phyloP scores from a whole-genome alignment of 176 grass and related monocot genomes.

The Olyra latifolia region DNA sequence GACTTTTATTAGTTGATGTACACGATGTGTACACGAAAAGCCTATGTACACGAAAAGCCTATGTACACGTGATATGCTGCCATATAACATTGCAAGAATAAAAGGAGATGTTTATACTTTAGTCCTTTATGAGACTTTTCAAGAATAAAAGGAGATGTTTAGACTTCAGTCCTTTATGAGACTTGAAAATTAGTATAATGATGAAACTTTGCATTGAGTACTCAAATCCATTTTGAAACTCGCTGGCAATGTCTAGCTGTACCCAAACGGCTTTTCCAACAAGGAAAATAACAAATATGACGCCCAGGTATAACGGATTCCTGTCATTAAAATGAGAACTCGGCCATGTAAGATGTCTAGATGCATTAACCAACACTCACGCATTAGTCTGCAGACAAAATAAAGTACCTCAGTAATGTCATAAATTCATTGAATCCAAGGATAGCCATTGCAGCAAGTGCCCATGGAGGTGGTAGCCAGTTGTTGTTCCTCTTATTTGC shows the following conservation, averaged over 20 bases:
- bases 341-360: background rate
- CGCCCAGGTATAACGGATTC: conserved; percentile 71
- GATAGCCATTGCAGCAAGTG: conserved; percentile 80
- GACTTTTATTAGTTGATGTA: too few relatives aligned
- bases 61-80: too few relatives aligned
- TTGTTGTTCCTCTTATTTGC: conserved; percentile 98
- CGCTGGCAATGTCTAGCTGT: conserved; percentile 73
- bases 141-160: too few relatives aligned
- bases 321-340: conserved; percentile 50
- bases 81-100: too few relatives aligned
- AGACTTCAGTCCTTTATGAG: background rate
- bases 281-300: conserved; percentile 87
- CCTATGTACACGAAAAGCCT: too few relatives aligned
- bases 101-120: too few relatives aligned
- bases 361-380: background rate
- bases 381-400: background rate
- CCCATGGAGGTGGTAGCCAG: conserved; percentile 97
- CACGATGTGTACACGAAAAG: too few relatives aligned
- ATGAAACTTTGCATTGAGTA: conserved; percentile 21
- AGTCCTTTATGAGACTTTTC: too few relatives aligned
- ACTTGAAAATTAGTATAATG: conserved; percentile 16
- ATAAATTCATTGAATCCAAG: conserved; percentile 99
- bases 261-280: conserved; percentile 94
- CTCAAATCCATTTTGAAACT: conserved; percentile 91
- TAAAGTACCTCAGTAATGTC: conserved; percentile 81